These are phyloP conservation scores for Fraxinus latifolia DNA, from an alignment of 305 asterid genomes.

Conservation along the genomic window DNA sequence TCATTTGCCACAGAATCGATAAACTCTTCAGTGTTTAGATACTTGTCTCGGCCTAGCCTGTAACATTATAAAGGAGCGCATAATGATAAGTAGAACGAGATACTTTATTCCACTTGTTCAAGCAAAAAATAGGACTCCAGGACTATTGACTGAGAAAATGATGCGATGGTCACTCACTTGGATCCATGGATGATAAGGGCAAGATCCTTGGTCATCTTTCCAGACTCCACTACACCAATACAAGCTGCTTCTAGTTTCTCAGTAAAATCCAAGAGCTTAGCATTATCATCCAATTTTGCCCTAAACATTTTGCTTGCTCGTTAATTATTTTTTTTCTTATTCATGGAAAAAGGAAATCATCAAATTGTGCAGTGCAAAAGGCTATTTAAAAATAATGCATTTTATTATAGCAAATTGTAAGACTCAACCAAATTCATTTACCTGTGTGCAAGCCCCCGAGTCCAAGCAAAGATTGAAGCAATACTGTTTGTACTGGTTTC, in stretches of 20 bases:
- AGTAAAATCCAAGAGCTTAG: conserved; percentile 75
- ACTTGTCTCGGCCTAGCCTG: conserved; percentile 56
- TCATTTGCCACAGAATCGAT: conserved; percentile 80
- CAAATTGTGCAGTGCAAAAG: not conserved
- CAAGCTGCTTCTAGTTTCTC: conserved; percentile 92
- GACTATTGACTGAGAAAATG: not conserved
- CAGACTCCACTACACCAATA: conserved; percentile 78
- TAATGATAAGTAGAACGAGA: not conserved
- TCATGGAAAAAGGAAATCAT: not conserved
- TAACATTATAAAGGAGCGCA: conserved; percentile 10
- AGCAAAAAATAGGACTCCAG: not conserved
- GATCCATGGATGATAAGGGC: conserved; percentile 90
- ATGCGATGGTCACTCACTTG: conserved; percentile 42
- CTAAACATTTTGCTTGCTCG: conserved; percentile 28
- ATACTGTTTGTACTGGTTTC: conserved; percentile 58
- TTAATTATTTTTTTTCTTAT: not conserved
- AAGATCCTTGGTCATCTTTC: conserved; percentile 97
- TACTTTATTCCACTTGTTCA: not conserved
- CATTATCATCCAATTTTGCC: conserved; percentile 85
- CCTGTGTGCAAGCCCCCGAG: conserved; percentile 67
- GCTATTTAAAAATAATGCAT: not conserved
- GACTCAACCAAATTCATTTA: conserved; percentile 14
- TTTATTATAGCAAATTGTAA: not conserved
- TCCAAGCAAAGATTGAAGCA: conserved; percentile 60
- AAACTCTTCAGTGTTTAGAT: conserved; percentile 79